A percentile compares a stretch with the other conserved stretches of the same genome.
These are phyloP conservation scores for Ophiostoma tasmaniense DNA, from an alignment of 2,329 filamentous ascomycete species.

Conservation along the genomic window DNA sequence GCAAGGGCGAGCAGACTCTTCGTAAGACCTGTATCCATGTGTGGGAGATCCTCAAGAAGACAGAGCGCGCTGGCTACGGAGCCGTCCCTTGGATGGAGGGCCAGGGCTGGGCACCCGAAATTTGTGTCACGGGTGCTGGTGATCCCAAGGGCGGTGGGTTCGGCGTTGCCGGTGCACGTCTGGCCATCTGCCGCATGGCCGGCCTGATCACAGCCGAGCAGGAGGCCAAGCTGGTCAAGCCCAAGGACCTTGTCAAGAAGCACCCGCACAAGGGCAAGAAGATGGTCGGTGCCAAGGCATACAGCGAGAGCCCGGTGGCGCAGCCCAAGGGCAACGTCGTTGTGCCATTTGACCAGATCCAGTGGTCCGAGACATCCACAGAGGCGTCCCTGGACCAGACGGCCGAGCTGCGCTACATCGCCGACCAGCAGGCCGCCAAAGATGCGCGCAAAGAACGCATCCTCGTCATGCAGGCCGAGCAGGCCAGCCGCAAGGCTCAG, in stretches of 20 bases:
- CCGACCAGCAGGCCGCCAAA: slow-evolving; percentile 8
- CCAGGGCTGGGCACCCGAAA: slow-evolving; percentile 27
- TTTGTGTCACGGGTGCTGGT: slow-evolving; percentile 30
- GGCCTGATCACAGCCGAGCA: slow-evolving; percentile 25
- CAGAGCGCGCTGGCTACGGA: slow-evolving; percentile 19
- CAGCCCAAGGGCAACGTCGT: slow-evolving; percentile 19
- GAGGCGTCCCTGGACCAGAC: slow-evolving; percentile 16
- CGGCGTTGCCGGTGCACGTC: slow-evolving; percentile 28
- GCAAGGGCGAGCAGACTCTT: slow-evolving; percentile 16
- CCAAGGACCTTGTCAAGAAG: not conserved
- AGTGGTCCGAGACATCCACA: slow-evolving; percentile 18
- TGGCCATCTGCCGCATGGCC: slow-evolving; percentile 29
- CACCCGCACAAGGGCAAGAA: slow-evolving; percentile 4
- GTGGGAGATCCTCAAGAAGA: slow-evolving; percentile 25
- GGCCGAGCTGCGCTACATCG: slow-evolving; percentile 16
- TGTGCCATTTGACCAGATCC: slow-evolving; percentile 30
- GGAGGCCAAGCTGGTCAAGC: slow-evolving; percentile 10
- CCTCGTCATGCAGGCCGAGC: not conserved
- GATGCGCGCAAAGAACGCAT: not conserved
- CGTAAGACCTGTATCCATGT: slow-evolving; percentile 24
- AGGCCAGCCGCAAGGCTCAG: not conserved
- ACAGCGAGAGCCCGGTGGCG: slow-evolving; percentile 1
- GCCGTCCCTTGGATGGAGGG: slow-evolving; percentile 23
- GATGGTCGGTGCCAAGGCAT: not conserved
- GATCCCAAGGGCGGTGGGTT: slow-evolving; percentile 26